A percentile compares a stretch with the other conserved stretches of the same genome.
These are phyloP conservation scores for Russula sp. DNA, from an alignment of 768 basidiomycete species.

Conservation along the genomic window DNA sequence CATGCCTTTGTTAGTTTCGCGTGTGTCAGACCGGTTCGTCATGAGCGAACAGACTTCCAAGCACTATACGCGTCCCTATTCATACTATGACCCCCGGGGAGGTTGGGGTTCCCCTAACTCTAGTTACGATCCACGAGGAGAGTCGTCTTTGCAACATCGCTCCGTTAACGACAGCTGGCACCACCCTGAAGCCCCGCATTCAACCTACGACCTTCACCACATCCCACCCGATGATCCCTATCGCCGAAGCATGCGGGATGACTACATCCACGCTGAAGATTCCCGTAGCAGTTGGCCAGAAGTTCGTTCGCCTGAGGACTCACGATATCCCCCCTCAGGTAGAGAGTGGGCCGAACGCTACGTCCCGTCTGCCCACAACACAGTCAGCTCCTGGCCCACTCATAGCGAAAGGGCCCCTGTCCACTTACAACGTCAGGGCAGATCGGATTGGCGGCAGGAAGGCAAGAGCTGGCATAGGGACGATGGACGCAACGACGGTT, in stretches of 20 bases:
- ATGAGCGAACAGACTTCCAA: constrained; percentile 46
- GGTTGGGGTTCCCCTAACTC: constrained; percentile 34
- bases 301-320: constrained; percentile 11
- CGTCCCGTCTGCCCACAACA: background rate
- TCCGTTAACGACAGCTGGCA: constrained; percentile 49
- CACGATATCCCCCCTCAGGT: constrained; percentile 11
- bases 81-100: constrained; percentile 34
- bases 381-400: constrained; percentile 10
- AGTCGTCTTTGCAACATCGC: constrained; percentile 45
- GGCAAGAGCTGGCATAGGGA: constrained; percentile 40
- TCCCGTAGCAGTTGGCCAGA: constrained; percentile 16
- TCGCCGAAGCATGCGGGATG: constrained; percentile 34
- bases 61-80: constrained; percentile 43
- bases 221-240: constrained; percentile 37
- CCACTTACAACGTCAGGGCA: constrained; percentile 13
- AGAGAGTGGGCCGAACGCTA: constrained; percentile 18
- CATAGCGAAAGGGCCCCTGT: constrained; percentile 9
- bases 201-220: constrained; percentile 32
- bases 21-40: constrained; percentile 25
- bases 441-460: constrained; percentile 17
- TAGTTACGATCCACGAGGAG: constrained; percentile 43
- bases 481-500: constrained; percentile 36
- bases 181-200: constrained; percentile 33
- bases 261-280: constrained; percentile 18
- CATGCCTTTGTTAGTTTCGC: constrained; percentile 33